Percentiles rank a stretch among this genome's conserved stretches.
These are phyloP conservation scores for Dorcoceras hygrometricum DNA, from an alignment of 257 asterid species.

Conservation along the genomic window DNA sequence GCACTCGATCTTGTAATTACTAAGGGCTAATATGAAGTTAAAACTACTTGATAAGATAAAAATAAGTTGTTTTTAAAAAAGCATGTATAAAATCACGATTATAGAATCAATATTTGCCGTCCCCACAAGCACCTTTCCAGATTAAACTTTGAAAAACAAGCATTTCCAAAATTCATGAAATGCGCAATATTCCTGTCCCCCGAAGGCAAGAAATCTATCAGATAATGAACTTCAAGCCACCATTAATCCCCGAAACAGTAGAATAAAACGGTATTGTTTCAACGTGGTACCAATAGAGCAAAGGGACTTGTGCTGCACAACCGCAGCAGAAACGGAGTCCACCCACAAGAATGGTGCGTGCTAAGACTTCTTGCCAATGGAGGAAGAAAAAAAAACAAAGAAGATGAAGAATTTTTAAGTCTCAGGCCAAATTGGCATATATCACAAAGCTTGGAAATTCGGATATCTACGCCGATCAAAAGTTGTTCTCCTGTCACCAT, in stretches of 20 bases:
- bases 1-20: too few relatives aligned
- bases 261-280: too few relatives aligned
- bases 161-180: neutral
- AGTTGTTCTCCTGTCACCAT: conserved; percentile 34
- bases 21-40: too few relatives aligned
- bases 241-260: too few relatives aligned
- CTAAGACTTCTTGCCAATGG: neutral
- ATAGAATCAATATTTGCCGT: too few relatives aligned
- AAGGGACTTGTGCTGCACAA: neutral
- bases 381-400: neutral
- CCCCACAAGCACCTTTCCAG: neutral
- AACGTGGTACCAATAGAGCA: neutral
- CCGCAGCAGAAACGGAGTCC: too few relatives aligned
- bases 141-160: too few relatives aligned
- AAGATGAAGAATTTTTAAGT: neutral
- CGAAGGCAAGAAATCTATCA: neutral
- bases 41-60: too few relatives aligned
- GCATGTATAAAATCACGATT: too few relatives aligned
- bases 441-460: conserved; percentile 12
- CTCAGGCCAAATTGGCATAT: neutral
- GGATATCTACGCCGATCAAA: conserved; percentile 32
- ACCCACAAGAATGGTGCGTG: neutral
- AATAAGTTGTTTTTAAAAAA: too few relatives aligned
- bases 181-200: neutral
- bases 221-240: too few relatives aligned